Evolutionary conservation across 2,329 filamentous ascomycete genomes (phyloP).

Genomic region (Cladosporium sp.): DNA sequence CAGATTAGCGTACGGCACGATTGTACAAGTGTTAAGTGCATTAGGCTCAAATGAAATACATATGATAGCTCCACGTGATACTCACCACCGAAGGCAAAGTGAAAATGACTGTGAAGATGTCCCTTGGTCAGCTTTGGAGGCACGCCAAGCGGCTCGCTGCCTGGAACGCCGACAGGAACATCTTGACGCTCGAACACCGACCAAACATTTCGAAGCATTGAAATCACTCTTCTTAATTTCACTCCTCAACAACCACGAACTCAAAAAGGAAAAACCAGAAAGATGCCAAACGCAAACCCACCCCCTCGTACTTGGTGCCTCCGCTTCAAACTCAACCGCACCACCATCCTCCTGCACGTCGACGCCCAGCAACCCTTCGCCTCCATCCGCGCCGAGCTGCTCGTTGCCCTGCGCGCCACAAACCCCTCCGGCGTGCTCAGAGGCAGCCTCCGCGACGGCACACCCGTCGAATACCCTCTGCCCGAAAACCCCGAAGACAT

Average conservation of each 20-base stretch:
- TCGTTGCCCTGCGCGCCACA: conserved; percentile 44
- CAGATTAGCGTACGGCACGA: background rate
- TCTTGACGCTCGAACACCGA: background rate
- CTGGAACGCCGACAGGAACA: background rate
- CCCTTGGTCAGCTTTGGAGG: background rate
- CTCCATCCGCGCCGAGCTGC: conserved; percentile 44
- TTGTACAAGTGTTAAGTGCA: background rate
- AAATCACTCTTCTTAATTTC: background rate
- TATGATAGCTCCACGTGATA: background rate
- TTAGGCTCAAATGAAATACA: background rate
- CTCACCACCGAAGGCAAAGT: background rate
- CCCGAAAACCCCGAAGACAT: conserved; percentile 43
- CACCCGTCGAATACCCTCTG: conserved; percentile 32
- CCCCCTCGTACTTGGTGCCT: conserved; percentile 28
- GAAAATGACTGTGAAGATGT: background rate
- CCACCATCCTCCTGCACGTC: conserved; percentile 49
- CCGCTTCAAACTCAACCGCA: conserved; percentile 49
- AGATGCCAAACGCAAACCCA: conserved; percentile 9
- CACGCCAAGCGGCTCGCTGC: background rate
- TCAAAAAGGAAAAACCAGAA: background rate
- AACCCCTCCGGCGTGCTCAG: conserved; percentile 38
- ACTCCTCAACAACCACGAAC: background rate
- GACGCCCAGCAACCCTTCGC: conserved; percentile 44
- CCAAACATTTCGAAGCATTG: background rate
- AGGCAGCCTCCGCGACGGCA: conserved; percentile 38